Percentiles rank a stretch among this genome's conserved stretches.
These are phyloP conservation scores for Vitis hybrid DNA, from an alignment of 177 flowering plant species.

Conservation along the genomic window DNA sequence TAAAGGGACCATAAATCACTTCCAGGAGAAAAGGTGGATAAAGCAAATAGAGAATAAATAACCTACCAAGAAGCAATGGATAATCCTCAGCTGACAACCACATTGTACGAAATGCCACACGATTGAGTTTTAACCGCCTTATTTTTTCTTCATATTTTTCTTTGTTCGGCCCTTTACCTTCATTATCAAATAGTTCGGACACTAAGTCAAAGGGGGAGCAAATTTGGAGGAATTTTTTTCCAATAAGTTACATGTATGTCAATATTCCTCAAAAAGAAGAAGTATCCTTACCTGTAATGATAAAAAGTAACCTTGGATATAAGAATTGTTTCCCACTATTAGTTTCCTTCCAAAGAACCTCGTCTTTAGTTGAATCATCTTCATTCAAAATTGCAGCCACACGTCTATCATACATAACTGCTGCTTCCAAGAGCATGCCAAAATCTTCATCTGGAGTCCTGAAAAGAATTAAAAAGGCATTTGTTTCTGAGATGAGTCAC, in stretches of 20 bases:
- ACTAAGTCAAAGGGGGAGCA: too few species aligned
- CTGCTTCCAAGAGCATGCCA: constrained; percentile 86
- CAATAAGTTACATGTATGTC: not conserved
- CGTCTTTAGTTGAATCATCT: constrained; percentile 62
- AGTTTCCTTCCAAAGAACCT: constrained; percentile 56
- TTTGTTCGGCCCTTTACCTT: constrained; percentile 93
- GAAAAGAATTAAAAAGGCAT: constrained; percentile 29
- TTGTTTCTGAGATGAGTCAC: too few species aligned
- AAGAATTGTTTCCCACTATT: constrained; percentile 43
- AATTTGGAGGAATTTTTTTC: too few species aligned
- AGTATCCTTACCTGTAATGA: constrained; percentile 75
- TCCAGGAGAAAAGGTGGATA: not conserved
- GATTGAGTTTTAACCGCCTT: constrained; percentile 68
- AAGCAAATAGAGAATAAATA: constrained; percentile 1
- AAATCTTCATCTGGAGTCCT: constrained; percentile 99
- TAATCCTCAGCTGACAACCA: constrained; percentile 97
- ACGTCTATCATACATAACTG: constrained; percentile 94
- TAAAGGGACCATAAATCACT: not conserved
- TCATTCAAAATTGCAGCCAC: constrained; percentile 83
- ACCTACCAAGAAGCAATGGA: constrained; percentile 85
- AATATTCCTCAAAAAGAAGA: constrained; percentile 1
- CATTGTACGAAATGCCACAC: constrained; percentile 96
- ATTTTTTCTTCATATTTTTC: constrained; percentile 80
- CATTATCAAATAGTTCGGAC: not conserved
- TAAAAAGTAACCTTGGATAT: constrained; percentile 81